Conservation (phyloP, 208 protist genomes). For the Acanthamoeba healyi region DNA sequence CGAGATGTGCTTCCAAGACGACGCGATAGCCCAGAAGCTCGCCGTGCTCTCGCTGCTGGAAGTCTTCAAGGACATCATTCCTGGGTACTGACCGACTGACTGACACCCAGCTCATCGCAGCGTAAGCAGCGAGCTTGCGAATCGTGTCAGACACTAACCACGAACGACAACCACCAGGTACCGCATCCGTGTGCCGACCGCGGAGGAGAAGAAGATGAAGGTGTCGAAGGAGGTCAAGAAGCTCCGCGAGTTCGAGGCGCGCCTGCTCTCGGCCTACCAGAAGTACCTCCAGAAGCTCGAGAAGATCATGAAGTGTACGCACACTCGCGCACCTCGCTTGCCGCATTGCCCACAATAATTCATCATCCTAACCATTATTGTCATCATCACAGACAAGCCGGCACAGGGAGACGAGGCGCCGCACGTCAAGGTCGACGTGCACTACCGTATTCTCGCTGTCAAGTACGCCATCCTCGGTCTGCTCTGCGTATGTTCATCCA, state of each 20-base stretch:
- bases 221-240: conserved; percentile 67
- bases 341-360: too few relatives aligned
- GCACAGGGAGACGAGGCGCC: background rate
- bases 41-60: conserved; percentile 59
- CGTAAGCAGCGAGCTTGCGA: too few relatives aligned
- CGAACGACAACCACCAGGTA: background rate
- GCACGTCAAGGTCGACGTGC: conserved; percentile 64
- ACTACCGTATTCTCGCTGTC: conserved; percentile 49
- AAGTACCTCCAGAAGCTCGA: conserved; percentile 70
- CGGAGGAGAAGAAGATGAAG: conserved; percentile 37
- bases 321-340: background rate
- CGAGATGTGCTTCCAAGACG: conserved; percentile 38
- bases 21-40: conserved; percentile 28
- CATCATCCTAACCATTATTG: background rate
- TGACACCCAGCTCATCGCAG: too few relatives aligned
- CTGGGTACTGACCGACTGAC: too few relatives aligned
- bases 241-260: conserved; percentile 42
- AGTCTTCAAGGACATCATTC: conserved; percentile 68
- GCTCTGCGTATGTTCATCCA: background rate
- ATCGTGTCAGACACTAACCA: background rate
- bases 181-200: conserved; percentile 63
- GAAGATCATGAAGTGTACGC: conserved; percentile 68
- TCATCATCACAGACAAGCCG: conserved; percentile 16
- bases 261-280: conserved; percentile 56
- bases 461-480: too few relatives aligned